Percentiles rank a stretch among this genome's conserved stretches.
phyloP scores from a whole-genome alignment of 2,329 filamentous ascomycete genomes.

The Colletotrichum paranaense region DNA sequence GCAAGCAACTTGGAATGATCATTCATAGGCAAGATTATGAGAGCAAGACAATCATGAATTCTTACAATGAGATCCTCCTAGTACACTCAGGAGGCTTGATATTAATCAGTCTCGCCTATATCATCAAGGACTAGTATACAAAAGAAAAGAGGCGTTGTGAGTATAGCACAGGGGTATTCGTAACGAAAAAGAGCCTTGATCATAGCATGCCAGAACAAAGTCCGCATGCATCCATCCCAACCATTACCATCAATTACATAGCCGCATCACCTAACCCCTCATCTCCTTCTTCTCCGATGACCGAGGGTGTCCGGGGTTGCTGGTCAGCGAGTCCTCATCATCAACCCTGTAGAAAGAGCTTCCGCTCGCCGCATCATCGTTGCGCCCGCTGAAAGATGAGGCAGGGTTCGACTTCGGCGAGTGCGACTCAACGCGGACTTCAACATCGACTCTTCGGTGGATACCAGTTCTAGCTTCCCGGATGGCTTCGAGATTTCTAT shows the following conservation, averaged over 20 bases:
- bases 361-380: slow-evolving; percentile 1
- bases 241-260: background rate
- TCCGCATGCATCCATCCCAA: background rate
- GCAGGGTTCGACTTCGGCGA: background rate
- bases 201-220: background rate
- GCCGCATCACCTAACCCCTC: background rate
- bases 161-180: slow-evolving; percentile 24
- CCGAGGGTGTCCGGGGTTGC: slow-evolving; percentile 10
- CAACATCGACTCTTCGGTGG: slow-evolving; percentile 18
- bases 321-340: slow-evolving; percentile 27
- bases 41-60: background rate
- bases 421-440: slow-evolving; percentile 4
- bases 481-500: background rate
- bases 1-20: background rate
- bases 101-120: background rate
- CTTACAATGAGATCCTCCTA: background rate
- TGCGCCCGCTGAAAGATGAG: background rate
- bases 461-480: background rate
- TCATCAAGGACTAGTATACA: background rate
- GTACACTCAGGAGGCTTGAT: no score
- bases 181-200: background rate
- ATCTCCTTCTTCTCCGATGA: background rate
- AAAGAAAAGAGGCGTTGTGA: background rate
- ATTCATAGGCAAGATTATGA: background rate
- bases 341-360: slow-evolving; percentile 19